These are phyloP conservation scores for Xylaria bambusicola DNA, from an alignment of 495 filamentous ascomycete species.

Conservation along the genomic window DNA sequence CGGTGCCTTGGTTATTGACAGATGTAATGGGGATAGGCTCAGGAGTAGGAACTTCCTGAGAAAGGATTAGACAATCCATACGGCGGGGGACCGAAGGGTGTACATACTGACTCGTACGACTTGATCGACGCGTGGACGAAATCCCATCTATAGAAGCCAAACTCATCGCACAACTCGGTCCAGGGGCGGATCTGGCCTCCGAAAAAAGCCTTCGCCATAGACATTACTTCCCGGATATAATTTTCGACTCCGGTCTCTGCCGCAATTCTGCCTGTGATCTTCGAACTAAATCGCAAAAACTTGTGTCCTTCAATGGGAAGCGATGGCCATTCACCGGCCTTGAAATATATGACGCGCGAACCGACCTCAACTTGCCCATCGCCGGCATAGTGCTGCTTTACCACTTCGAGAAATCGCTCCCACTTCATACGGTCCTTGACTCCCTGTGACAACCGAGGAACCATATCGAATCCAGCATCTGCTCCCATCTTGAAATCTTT, in stretches of 20 bases:
- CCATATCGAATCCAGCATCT: not conserved
- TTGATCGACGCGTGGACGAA: not conserved
- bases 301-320: not conserved
- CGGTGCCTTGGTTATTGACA: not conserved
- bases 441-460: not conserved
- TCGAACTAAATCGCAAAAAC: not conserved
- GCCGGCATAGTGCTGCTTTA: not conserved
- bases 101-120: not conserved
- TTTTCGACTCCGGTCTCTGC: not conserved
- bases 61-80: not conserved
- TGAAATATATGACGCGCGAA: not conserved
- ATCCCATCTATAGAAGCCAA: not conserved
- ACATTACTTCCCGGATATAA: not conserved
- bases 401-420: not conserved
- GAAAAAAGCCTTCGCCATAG: not conserved
- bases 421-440: not conserved
- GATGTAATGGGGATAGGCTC: not conserved
- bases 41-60: not conserved
- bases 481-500: not conserved
- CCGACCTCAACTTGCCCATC: not conserved
- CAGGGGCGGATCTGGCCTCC: not conserved
- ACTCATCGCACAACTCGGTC: not conserved
- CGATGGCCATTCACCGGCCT: not conserved
- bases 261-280: not conserved
- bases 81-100: not conserved